A percentile compares a stretch with the other conserved stretches of the same genome.
Conservation (phyloP, 192 early-diverging fungal genomes). For the Podila epicladia region DNA sequence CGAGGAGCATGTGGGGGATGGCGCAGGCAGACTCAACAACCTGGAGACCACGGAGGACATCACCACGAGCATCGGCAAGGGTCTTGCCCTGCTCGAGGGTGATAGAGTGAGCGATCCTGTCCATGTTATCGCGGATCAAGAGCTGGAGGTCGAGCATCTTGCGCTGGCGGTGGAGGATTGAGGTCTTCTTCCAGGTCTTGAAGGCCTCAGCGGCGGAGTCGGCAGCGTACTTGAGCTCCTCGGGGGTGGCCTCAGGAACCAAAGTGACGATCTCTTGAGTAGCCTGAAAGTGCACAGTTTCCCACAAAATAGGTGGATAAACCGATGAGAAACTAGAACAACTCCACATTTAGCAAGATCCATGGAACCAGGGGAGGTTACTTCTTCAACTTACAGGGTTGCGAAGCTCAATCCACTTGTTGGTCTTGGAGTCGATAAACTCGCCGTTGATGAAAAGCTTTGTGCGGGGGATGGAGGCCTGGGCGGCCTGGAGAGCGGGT, state of each 20-base stretch:
- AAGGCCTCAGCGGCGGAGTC: slow-evolving; percentile 80
- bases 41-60: slow-evolving; percentile 91
- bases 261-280: slow-evolving; percentile 88
- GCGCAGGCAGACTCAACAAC: slow-evolving; percentile 88
- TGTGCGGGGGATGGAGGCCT: slow-evolving; percentile 41
- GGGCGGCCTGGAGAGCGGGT: slow-evolving; percentile 36
- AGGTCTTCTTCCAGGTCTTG: slow-evolving; percentile 86
- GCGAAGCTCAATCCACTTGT: slow-evolving; percentile 87
- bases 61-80: slow-evolving; percentile 88
- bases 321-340: neutral
- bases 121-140: slow-evolving; percentile 83
- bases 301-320: neutral
- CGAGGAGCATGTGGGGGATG: slow-evolving; percentile 85
- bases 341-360: neutral
- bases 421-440: slow-evolving; percentile 87
- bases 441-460: slow-evolving; percentile 90
- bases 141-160: slow-evolving; percentile 93
- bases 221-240: slow-evolving; percentile 85
- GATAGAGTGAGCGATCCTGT: slow-evolving; percentile 83
- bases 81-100: slow-evolving; percentile 94
- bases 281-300: slow-evolving; percentile 63
- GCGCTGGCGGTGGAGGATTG: slow-evolving; percentile 85
- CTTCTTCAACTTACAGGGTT: slow-evolving; percentile 77
- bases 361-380: neutral
- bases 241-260: slow-evolving; percentile 88